Evolutionary conservation across 2,329 filamentous ascomycete genomes (phyloP), one percentile per base, ranked within the genome.

Genomic region (Zymoseptoria brevis): DNA sequence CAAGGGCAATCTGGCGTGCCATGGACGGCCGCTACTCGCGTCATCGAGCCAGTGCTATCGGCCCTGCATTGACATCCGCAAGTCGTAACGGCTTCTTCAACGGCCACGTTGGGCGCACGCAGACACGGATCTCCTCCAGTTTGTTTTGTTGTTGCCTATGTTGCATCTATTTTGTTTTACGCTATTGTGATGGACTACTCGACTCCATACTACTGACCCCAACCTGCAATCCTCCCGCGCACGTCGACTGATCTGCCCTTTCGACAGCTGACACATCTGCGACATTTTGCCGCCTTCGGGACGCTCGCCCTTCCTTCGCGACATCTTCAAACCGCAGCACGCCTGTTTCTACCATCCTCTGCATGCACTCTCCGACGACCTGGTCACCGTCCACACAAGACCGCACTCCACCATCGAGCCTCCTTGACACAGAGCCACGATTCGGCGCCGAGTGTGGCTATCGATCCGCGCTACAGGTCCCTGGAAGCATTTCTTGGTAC

Each of bases 1-100:
- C 64, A 62, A 62, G 60, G 61, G 68, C 68, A 69, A 68, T 67
- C 64, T 65, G 67, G 68, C 68, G 60, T 67, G 67, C 68, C 68
- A 66, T 68, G 64, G 64, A 59, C 62, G 57, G 58, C 58, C 59
- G 60, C 56, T 64, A 62, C 66, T 67, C 66, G 67, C 67, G 67
- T 68, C 67, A 67, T 63, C 57, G 64, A 63, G 64, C 67, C 67
- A 67, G 61, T 68, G 16, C 35, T 45, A n/a, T 45, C 35, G 35
- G 35, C 35, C 35, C 35, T 45, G 35, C 55, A 59, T 59, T 52
- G 50, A 24, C 35, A 45, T n/a, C 13, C 35, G 22, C 54, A 64
- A 56, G 50, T 56, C 57, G 67, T 59, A 45, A 45, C 35, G 35
- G 35, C 64, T 66, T 63, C 61, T 57, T 56, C 58, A 55, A 61